Base-by-base conservation (phyloP, 805 yeast species). In the Saccharomycopsis malanga region DNA sequence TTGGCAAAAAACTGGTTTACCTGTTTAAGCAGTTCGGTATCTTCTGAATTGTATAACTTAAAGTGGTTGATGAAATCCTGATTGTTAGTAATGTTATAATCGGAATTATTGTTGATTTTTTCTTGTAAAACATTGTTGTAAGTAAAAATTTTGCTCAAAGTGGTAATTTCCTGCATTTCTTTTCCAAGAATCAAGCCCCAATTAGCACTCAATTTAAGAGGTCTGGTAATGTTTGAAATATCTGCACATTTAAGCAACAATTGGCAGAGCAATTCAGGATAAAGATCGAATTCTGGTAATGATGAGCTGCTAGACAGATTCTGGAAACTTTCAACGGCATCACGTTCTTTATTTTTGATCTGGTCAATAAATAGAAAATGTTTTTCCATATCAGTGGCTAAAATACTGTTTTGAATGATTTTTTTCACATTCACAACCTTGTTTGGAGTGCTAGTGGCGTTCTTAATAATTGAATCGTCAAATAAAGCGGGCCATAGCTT, bases 211-310 rank as follows among this genome's bases (percentile, higher is more conserved):
- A 87, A 77, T 32, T 74, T 67, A 48, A 86, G 67, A 3, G 89
- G 87, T 51, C 98, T 70, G 7, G 95, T 79, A 20, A 89, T 96
- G 61, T 93, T 93, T 23, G 96, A 86, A 39, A 93, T 87, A 66
- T 93, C 98, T 2, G 98, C 97, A 63, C 95, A 87, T 67, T 93
- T 93, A 52, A 93, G 78, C 51, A 91, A 71, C 50, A 88, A 66
- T 22, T 86, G 74, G 38, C 83, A 70, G 34, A 87, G 64, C 54
- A 84, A 70, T 48, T 57, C 57, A 53, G 68, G 54, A 3, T 48
- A 34, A 54, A 58, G 39, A 6, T 44, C 40, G 3, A 49, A 22
- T 14, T n/a, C 17, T 14, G 42, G 42, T 17, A 27, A n/a, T 12
- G 30, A 12, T 6, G 41, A 25, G 5, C n/a, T 21, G n/a, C 57